phyloP scores from a whole-genome alignment of 306 rosid genomes.

The Glycine tomentella region DNA sequence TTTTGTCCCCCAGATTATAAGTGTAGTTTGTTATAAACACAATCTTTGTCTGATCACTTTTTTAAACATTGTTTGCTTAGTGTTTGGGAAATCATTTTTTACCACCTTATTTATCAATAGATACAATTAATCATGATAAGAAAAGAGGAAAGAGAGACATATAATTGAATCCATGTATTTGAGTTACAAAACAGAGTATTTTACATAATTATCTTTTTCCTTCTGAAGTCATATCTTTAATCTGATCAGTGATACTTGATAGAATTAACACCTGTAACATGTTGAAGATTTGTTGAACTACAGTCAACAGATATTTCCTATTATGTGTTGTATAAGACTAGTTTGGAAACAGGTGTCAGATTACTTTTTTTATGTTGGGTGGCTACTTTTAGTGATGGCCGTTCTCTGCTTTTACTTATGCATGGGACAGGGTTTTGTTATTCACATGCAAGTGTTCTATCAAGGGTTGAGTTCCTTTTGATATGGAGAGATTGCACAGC shows the following conservation, averaged over 20 bases:
- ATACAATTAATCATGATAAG: no score
- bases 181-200: no score
- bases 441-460: neutral
- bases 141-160: no score
- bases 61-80: no score
- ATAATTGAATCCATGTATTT: no score
- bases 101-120: no score
- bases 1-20: no score
- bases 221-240: neutral
- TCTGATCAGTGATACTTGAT: neutral
- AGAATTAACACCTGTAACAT: conserved; percentile 6
- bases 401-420: neutral
- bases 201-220: neutral
- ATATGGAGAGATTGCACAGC: neutral
- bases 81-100: no score
- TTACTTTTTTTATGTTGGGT: neutral
- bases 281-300: neutral
- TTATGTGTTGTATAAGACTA: neutral
- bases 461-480: neutral
- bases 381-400: neutral
- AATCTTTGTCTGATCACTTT: no score
- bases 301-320: conserved; percentile 1
- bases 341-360: neutral
- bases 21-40: no score
- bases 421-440: conserved; percentile 2